Evolutionary conservation across 2,329 filamentous ascomycete genomes (phyloP).

Genomic region (Xylariaceae sp.): DNA sequence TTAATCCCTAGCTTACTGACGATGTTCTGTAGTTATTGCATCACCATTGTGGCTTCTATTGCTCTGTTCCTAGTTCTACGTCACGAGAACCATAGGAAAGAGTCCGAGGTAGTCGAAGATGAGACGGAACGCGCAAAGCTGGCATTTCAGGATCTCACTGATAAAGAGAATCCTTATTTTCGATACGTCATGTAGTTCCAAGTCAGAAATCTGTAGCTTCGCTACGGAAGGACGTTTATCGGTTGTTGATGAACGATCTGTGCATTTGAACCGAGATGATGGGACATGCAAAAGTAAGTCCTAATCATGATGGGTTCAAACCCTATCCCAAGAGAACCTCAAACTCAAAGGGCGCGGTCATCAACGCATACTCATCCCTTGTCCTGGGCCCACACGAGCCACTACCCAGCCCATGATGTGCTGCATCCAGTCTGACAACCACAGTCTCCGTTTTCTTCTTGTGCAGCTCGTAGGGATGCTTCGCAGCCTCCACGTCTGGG

Average conservation of each 20-base stretch:
- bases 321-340: slow-evolving; percentile 23
- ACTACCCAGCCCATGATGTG: slow-evolving; percentile 60
- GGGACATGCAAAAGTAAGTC: no score
- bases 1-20: slow-evolving; percentile 9
- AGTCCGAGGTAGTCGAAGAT: slow-evolving; percentile 41
- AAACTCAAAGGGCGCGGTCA: slow-evolving; percentile 36
- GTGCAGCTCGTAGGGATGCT: slow-evolving; percentile 60
- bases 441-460: slow-evolving; percentile 49
- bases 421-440: slow-evolving; percentile 53
- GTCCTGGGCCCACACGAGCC: slow-evolving; percentile 58
- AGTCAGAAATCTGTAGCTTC: neutral
- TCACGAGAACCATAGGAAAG: slow-evolving; percentile 53
- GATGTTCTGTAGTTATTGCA: slow-evolving; percentile 51
- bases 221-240: no score
- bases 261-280: no score
- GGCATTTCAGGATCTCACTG: slow-evolving; percentile 65
- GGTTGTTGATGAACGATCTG: no score
- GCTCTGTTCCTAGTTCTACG: slow-evolving; percentile 55
- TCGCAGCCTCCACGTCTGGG: slow-evolving; percentile 50
- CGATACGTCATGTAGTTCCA: slow-evolving; percentile 41
- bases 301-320: no score
- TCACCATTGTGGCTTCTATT: slow-evolving; percentile 56
- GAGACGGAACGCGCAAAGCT: slow-evolving; percentile 59
- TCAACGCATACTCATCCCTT: slow-evolving; percentile 41
- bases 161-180: slow-evolving; percentile 65